Percentiles rank a stretch among this genome's conserved stretches.
Evolutionary conservation across 2,329 filamentous ascomycete species (phyloP).

Genomic region (Fusarium sp.): DNA sequence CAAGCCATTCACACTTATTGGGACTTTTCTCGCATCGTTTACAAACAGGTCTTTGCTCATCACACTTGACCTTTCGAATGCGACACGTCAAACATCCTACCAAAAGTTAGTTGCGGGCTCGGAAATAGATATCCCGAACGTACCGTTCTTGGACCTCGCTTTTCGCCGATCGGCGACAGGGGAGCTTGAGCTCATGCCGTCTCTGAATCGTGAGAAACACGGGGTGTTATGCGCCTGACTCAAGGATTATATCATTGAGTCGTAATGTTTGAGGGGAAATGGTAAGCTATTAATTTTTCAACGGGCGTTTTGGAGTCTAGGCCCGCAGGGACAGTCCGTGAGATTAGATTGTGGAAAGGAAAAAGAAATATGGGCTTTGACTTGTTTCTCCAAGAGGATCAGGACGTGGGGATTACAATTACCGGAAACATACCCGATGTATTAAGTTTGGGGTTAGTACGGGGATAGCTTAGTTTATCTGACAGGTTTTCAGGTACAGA

Average conservation of each 20-base stretch:
- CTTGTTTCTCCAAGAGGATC: not conserved
- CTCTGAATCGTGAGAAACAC: slow-evolving; percentile 3
- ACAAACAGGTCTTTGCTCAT: slow-evolving; percentile 36
- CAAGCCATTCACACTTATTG: slow-evolving; percentile 40
- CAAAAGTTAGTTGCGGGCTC: not conserved
- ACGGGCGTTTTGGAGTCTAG: not conserved
- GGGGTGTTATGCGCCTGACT: not conserved
- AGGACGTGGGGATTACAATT: not conserved
- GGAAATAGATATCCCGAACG: not conserved
- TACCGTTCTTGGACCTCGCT: slow-evolving; percentile 41
- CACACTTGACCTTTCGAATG: slow-evolving; percentile 43
- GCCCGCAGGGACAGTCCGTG: not conserved
- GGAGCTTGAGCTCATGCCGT: slow-evolving; percentile 11
- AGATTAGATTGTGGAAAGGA: not conserved
- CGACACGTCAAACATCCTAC: slow-evolving; percentile 40
- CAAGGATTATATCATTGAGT: not conserved
- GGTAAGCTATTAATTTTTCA: not conserved
- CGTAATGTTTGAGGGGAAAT: not conserved
- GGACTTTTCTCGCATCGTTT: slow-evolving; percentile 34
- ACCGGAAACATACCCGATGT: not conserved
- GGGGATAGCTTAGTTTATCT: not conserved
- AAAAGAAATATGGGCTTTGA: not conserved
- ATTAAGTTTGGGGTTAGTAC: slow-evolving; percentile 2
- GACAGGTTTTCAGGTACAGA: not conserved
- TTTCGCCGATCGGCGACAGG: slow-evolving; percentile 27